Conservation (phyloP, 2,329 filamentous ascomycete genomes). For the Furcasterigmium sp. region DNA sequence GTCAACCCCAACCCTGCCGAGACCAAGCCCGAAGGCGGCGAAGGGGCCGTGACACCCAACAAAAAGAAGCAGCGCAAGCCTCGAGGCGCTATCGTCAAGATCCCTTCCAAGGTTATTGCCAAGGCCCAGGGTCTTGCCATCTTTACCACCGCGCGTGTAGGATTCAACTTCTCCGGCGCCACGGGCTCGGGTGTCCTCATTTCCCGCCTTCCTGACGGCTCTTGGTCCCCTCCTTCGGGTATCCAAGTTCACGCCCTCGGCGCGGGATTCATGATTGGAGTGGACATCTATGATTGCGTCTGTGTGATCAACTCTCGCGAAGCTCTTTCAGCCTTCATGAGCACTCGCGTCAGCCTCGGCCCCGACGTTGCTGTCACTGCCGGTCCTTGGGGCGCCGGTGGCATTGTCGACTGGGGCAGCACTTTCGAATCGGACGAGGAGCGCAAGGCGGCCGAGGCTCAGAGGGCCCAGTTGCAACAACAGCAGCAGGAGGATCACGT, state of each 20-base stretch:
- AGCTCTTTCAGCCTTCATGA: conserved; percentile 72
- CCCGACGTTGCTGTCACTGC: conserved; percentile 74
- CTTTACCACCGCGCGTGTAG: conserved; percentile 65
- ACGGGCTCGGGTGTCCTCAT: conserved; percentile 63
- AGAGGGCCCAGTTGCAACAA: conserved; percentile 4
- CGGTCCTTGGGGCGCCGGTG: conserved; percentile 64
- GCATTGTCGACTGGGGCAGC: conserved; percentile 52
- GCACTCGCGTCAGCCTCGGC: conserved; percentile 69
- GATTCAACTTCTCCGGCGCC: conserved; percentile 60
- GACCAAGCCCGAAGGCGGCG: conserved; percentile 14
- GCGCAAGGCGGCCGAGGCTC: conserved; percentile 9
- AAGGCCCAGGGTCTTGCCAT: conserved; percentile 66
- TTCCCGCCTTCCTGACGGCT: conserved; percentile 56
- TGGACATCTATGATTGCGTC: conserved; percentile 87
- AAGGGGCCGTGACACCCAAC: conserved; percentile 14
- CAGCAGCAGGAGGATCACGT: conserved; percentile 5
- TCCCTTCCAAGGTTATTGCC: conserved; percentile 54
- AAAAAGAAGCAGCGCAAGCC: conserved; percentile 23
- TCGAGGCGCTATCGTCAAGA: conserved; percentile 44
- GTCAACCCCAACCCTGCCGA: conserved; percentile 11
- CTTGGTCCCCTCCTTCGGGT: conserved; percentile 76
- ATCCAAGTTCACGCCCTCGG: conserved; percentile 78
- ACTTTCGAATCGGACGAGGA: conserved; percentile 11
- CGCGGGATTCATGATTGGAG: conserved; percentile 72
- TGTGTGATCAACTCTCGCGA: conserved; percentile 77